phyloP scores from a whole-genome alignment of 306 rosid genomes.

The Cicer cuneatum region DNA sequence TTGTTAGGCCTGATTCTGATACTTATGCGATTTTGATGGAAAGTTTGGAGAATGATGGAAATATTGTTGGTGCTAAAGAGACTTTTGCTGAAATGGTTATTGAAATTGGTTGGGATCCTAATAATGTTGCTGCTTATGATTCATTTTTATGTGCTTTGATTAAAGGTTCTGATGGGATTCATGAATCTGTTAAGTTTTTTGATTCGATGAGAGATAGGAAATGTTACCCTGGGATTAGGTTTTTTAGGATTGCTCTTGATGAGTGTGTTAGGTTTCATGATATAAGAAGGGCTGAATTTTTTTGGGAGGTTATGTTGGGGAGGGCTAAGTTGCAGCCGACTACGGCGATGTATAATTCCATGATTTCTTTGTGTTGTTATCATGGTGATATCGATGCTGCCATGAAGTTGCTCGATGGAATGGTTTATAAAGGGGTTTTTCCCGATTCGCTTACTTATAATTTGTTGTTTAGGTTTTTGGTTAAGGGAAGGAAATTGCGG shows the following conservation, averaged over 20 bases:
- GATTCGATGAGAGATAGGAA: slow-evolving; percentile 53
- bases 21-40: slow-evolving; percentile 70
- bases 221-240: slow-evolving; percentile 69
- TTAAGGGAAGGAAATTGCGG: slow-evolving; percentile 54
- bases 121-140: slow-evolving; percentile 64
- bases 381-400: slow-evolving; percentile 49
- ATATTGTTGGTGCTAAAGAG: slow-evolving; percentile 55
- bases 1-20: slow-evolving; percentile 57
- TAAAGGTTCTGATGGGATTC: slow-evolving; percentile 56
- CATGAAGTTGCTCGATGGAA: slow-evolving; percentile 55
- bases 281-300: slow-evolving; percentile 48
- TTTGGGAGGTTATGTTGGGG: slow-evolving; percentile 64
- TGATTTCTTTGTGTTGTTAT: slow-evolving; percentile 61
- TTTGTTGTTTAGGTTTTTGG: slow-evolving; percentile 56
- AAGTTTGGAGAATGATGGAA: slow-evolving; percentile 67
- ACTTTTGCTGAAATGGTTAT: slow-evolving; percentile 69
- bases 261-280: slow-evolving; percentile 61
- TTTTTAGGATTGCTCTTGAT: slow-evolving; percentile 60
- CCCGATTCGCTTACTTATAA: slow-evolving; percentile 62
- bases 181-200: slow-evolving; percentile 51
- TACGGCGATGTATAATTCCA: slow-evolving; percentile 55
- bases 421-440: slow-evolving; percentile 60
- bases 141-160: slow-evolving; percentile 61
- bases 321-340: slow-evolving; percentile 46
- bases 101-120: slow-evolving; percentile 71